Evolutionary conservation across 768 basidiomycete species (phyloP).

Genomic region (Candolleomyces eurysporus): DNA sequence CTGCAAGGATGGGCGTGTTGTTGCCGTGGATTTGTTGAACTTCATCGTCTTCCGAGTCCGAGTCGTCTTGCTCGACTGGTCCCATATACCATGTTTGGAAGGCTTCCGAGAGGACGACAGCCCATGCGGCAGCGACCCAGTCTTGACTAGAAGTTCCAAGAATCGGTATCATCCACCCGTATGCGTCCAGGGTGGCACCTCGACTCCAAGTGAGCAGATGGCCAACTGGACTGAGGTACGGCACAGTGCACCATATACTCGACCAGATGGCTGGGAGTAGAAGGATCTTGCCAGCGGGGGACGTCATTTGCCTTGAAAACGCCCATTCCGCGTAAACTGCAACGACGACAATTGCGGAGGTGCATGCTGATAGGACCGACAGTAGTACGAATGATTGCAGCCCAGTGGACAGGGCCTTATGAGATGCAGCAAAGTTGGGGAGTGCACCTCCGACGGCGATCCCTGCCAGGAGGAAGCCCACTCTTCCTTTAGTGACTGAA

Average conservation of each 20-base stretch:
- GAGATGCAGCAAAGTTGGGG: slow-evolving; percentile 42
- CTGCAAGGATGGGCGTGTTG: slow-evolving; percentile 33
- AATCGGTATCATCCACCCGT: slow-evolving; percentile 60
- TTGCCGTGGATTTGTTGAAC: slow-evolving; percentile 12
- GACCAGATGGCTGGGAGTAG: slow-evolving; percentile 75
- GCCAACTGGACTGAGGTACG: slow-evolving; percentile 64
- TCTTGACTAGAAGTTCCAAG: slow-evolving; percentile 63
- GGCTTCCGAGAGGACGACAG: slow-evolving; percentile 57
- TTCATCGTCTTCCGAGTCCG: slow-evolving; percentile 11
- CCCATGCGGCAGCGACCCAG: slow-evolving; percentile 78
- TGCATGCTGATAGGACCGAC: slow-evolving; percentile 35
- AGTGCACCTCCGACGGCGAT: slow-evolving; percentile 41
- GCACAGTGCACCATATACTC: slow-evolving; percentile 52
- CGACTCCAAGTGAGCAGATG: slow-evolving; percentile 74
- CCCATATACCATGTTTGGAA: slow-evolving; percentile 60
- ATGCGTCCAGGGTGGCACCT: slow-evolving; percentile 47
- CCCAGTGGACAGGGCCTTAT: slow-evolving; percentile 55
- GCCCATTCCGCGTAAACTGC: slow-evolving; percentile 39
- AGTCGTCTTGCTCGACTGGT: slow-evolving; percentile 19
- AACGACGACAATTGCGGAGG: slow-evolving; percentile 43
- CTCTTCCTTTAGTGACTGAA: slow-evolving; percentile 17
- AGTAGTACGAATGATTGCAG: slow-evolving; percentile 48
- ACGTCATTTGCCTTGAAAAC: slow-evolving; percentile 23
- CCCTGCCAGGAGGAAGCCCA: slow-evolving; percentile 30
- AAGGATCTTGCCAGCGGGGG: slow-evolving; percentile 43